Percentiles rank a stretch among this genome's conserved stretches.
Conservation (phyloP, 495 filamentous ascomycete genomes). For the Ramalina intermedia region DNA sequence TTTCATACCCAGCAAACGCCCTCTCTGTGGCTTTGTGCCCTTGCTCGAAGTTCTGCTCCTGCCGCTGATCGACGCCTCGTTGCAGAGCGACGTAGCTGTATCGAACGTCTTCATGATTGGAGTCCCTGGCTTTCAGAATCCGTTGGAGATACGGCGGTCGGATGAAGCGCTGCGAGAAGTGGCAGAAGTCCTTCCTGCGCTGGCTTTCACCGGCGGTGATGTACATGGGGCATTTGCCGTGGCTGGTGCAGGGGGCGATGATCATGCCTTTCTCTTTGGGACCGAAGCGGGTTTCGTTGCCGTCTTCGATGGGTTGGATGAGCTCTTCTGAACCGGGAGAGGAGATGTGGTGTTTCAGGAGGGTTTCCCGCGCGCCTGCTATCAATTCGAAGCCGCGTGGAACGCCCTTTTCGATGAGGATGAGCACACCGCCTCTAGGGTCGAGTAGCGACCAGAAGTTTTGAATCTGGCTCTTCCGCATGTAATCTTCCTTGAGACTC, state of each 20-base stretch:
- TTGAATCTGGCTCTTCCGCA: constrained; percentile 61
- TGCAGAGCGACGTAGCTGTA: constrained; percentile 86
- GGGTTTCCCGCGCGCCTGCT: constrained; percentile 60
- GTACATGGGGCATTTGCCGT: constrained; percentile 80
- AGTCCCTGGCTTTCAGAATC: constrained; percentile 50
- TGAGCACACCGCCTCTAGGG: constrained; percentile 71
- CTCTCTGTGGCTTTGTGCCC: constrained; percentile 30
- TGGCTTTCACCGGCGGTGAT: constrained; percentile 44
- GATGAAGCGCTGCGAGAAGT: constrained; percentile 78
- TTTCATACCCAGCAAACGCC: constrained; percentile 38
- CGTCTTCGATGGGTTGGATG: constrained; percentile 25
- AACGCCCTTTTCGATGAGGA: constrained; percentile 83
- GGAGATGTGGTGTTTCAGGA: constrained; percentile 63
- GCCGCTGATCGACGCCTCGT: constrained; percentile 46
- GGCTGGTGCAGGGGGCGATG: constrained; percentile 90
- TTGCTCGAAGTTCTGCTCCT: constrained; percentile 26
- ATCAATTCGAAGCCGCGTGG: constrained; percentile 87
- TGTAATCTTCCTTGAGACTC: constrained; percentile 52
- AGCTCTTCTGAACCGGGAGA: constrained; percentile 41
- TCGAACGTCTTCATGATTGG: constrained; percentile 78
- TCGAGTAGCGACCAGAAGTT: constrained; percentile 81
- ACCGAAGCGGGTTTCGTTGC: constrained; percentile 21
- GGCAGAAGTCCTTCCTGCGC: constrained; percentile 78
- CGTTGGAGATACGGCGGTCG: constrained; percentile 71
- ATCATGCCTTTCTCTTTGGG: constrained; percentile 74